Base-by-base conservation (phyloP, 495 filamentous ascomycete species). In the Penicillium soppii region DNA sequence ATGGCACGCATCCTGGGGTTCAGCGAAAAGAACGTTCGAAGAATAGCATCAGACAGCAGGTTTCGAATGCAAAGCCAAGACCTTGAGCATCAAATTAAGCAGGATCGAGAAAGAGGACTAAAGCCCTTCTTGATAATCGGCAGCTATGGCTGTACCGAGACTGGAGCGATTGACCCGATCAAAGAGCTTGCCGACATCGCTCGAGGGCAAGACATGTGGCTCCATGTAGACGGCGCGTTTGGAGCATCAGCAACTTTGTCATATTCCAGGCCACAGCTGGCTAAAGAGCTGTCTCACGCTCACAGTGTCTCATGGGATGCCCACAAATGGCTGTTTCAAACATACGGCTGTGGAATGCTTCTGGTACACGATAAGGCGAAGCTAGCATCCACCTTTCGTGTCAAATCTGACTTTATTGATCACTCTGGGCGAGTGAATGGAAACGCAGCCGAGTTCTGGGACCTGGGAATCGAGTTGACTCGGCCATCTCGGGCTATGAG, bases 281-380 rank as follows among this genome's bases (percentile, higher is more conserved):
- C 54, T 4, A 16, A 35, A 5, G 60, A 50, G 4, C 6, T 62
- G 1, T 39, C 50, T 12, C 20, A 27, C 7, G 65, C 55, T 9
- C 53, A 64, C 25, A 63, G 59, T 48, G 50, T 69, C 20, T 48
- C 65, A 2, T 69, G 62, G 65, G 65, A 69, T 36, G 57, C 52
- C 6, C 65, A 69, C 42, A 69, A 69, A 48, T 69, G 62, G 65
- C 57, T 69, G 1, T 66, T 69, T 43, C 60, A 64, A 21, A 64
- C 58, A 2, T 56, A 61, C 35, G 56, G 57, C 10, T 65, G 61
- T 37, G 56, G 64, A 1, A 27, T 27, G 25, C 25, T 27, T 27
- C 9, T 27, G 4, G 25, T 27, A 9, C 4, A 9, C 4, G 9
- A 27, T 9, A 27, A 27, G 9, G 9, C 4, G 9, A 27, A 27